Conservation (phyloP, 1,139 yeast species). For the Kurtzmaniella quercitrusa region DNA sequence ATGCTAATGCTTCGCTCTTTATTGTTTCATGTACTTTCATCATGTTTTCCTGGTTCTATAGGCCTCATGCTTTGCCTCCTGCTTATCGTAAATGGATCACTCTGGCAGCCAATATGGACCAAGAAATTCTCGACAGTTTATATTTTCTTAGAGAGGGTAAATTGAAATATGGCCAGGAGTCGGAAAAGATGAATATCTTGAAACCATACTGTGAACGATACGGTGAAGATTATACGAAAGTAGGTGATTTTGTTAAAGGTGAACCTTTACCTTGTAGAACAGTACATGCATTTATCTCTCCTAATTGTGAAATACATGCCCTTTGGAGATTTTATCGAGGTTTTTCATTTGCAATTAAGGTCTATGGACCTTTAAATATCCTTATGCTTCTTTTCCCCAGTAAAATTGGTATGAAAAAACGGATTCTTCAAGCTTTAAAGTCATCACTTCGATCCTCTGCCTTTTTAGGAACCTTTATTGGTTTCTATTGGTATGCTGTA, state of each 20-base stretch:
- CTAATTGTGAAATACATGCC: slow-evolving; percentile 36
- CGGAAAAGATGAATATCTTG: slow-evolving; percentile 18
- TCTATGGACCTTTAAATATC: slow-evolving; percentile 30
- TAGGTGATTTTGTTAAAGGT: slow-evolving; percentile 17
- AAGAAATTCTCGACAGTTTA: slow-evolving; percentile 22
- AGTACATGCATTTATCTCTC: slow-evolving; percentile 30
- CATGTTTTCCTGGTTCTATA: slow-evolving; percentile 35
- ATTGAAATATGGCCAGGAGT: slow-evolving; percentile 23
- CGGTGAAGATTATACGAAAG: slow-evolving; percentile 19
- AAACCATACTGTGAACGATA: slow-evolving; percentile 23
- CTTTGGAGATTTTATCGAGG: slow-evolving; percentile 35
- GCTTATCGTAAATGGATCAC: slow-evolving; percentile 38
- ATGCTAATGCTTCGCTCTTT: slow-evolving; percentile 29
- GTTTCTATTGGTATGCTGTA: slow-evolving; percentile 35
- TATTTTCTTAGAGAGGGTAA: slow-evolving; percentile 19
- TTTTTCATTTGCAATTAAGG: slow-evolving; percentile 27
- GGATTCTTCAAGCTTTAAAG: slow-evolving; percentile 20
- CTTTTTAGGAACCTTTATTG: slow-evolving; percentile 31
- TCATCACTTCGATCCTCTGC: slow-evolving; percentile 28
- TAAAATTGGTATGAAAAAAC: slow-evolving; percentile 13
- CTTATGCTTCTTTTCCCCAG: slow-evolving; percentile 28
- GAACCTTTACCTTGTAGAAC: slow-evolving; percentile 27
- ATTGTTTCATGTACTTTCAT: slow-evolving; percentile 25
- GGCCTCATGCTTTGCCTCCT: slow-evolving; percentile 29
- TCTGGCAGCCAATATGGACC: slow-evolving; percentile 39